phyloP scores from a whole-genome alignment of 345 rosid species.

The Heritiera fomes region DNA sequence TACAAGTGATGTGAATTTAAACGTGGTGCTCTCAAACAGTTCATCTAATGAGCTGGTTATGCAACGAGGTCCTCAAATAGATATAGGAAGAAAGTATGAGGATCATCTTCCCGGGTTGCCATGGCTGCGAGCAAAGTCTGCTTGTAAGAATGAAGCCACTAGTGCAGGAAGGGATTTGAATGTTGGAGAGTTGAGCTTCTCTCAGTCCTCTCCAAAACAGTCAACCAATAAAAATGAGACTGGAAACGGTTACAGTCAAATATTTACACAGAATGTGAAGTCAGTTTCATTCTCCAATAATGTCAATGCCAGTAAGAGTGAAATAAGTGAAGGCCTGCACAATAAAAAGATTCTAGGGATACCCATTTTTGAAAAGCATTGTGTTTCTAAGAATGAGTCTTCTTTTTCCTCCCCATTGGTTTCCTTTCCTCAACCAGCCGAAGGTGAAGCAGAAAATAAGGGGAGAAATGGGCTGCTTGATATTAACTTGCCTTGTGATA shows the following conservation, averaged over 20 bases:
- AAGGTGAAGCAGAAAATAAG: constrained; percentile 36
- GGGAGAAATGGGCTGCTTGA: constrained; percentile 52
- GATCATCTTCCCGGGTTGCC: constrained; percentile 49
- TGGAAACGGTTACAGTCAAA: constrained; percentile 33
- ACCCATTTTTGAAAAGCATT: constrained; percentile 45
- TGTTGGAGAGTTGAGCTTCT: constrained; percentile 32
- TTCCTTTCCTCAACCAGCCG: constrained; percentile 37
- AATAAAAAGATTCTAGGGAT: constrained; percentile 58
- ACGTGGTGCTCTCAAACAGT: constrained; percentile 43
- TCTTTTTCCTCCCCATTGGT: constrained; percentile 41
- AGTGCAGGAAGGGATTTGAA: constrained; percentile 48
- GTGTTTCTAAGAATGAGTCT: constrained; percentile 38
- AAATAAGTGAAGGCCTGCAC: constrained; percentile 36
- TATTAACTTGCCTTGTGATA: constrained; percentile 83
- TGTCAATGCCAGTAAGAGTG: constrained; percentile 35
- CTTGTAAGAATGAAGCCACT: constrained; percentile 37
- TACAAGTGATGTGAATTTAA: constrained; percentile 49
- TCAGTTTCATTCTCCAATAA: constrained; percentile 43
- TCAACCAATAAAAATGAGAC: constrained; percentile 38
- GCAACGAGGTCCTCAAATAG: constrained; percentile 38
- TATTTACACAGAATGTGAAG: constrained; percentile 37
- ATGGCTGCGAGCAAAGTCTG: constrained; percentile 61
- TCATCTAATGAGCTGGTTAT: constrained; percentile 36
- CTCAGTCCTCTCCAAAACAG: constrained; percentile 37
- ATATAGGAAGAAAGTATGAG: constrained; percentile 48